Base-by-base conservation (phyloP, 2,329 filamentous ascomycete genomes). In the Dissoconium aciculare region DNA sequence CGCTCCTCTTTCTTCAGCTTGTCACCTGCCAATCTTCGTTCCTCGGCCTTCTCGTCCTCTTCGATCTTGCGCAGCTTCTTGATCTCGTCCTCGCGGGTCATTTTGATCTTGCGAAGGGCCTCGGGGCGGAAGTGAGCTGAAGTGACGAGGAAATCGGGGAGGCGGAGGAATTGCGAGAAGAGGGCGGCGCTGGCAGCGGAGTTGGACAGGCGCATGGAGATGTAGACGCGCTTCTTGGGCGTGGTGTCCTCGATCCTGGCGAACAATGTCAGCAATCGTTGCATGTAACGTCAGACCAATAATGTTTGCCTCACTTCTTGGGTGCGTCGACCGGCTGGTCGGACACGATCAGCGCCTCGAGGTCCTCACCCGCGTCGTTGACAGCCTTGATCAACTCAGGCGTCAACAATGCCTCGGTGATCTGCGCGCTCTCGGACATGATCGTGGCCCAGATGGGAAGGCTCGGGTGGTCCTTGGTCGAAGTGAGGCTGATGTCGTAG, bases 361-460 rank as follows among this genome's bases (percentile, higher is more conserved):
- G 74, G 28, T 71, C 58, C 38, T 87, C 78, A 16, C 87, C 87
- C 4, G 82, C 82, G 31, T 76, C 60, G 48, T 78, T 69, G 41
- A 92, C 66, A 11, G 81, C 84, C 49, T 78, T 71, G 56, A 83
- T 69, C 21, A 98, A 67, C 47, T 95, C 87, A n/a, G 78, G 69
- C 3, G 83, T 93, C 30, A 98, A 69, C 43, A 98, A 63, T 5
- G 73, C 65, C 27, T 94, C 81, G 9, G 85, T 94, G 46, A 98
- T 77, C 60, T 95, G 89, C 35, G 85, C 84, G 58, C 77, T 93
- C 66, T 98, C 89, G 51, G 75, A 91, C 89, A 98, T 95, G 51
- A 94, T 73, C 9, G 83, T 93, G 33, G 78, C 66, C 85, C 85
- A 98, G 41, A 68, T 60, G 17, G 89, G 87, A 17, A 98, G 72